Evolutionary conservation across 1,139 yeast genomes (phyloP).

Genomic region (Debaryomycetaceae sp.): DNA sequence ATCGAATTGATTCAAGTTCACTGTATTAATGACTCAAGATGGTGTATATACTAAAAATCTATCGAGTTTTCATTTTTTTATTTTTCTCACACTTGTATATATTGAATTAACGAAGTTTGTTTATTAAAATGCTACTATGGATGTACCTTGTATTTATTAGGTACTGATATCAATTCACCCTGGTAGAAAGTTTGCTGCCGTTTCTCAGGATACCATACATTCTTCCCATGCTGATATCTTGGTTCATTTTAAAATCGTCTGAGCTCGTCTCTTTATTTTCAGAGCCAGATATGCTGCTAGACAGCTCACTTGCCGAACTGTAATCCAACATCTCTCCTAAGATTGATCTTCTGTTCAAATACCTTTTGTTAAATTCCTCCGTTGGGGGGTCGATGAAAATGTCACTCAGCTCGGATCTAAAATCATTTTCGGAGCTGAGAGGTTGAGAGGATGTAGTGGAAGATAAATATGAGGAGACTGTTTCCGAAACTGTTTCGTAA

Average conservation of each 20-base stretch:
- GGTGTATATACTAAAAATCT: constrained; percentile 1
- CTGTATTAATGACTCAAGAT: neutral
- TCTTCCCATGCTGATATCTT: constrained; percentile 15
- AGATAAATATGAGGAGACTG: neutral
- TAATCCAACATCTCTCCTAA: constrained; percentile 48
- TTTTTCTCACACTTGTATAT: constrained; percentile 13
- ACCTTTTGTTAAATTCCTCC: constrained; percentile 20
- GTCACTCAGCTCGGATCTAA: neutral
- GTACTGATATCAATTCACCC: neutral
- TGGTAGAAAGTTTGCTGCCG: neutral
- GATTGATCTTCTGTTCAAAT: constrained; percentile 37
- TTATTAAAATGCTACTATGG: constrained; percentile 1
- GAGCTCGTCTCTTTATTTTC: neutral
- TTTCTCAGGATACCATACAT: constrained; percentile 18
- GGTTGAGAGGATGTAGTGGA: neutral
- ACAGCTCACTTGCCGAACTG: constrained; percentile 27
- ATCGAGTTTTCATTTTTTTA: constrained; percentile 1
- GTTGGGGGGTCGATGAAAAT: constrained; percentile 17
- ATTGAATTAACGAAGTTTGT: constrained; percentile 6
- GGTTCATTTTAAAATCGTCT: constrained; percentile 7
- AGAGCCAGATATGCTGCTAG: neutral
- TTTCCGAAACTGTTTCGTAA: neutral
- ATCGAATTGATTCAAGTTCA: constrained; percentile 6
- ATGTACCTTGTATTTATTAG: neutral
- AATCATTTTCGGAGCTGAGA: neutral